Evolutionary conservation across 164 flowering plant genomes (phyloP), one percentile per base, ranked within the genome.

Genomic region (Nelumbo lutea): DNA sequence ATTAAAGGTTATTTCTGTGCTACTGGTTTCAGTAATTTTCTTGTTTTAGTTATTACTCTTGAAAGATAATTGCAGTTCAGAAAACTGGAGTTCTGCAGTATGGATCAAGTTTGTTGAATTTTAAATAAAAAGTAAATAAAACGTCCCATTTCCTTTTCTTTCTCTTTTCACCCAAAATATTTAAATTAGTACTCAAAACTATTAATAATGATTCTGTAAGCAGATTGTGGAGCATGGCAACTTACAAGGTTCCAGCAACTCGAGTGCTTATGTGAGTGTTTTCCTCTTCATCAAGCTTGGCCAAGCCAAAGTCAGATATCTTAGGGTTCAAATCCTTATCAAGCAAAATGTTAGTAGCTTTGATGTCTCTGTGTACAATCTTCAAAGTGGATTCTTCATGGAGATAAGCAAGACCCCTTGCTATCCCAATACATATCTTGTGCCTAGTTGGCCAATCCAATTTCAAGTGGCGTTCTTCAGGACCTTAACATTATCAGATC

Each of bases 211-310:
- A 27, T 27, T 27, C 27, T 27, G 27, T 27, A 27, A 27, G 27
- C 27, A 27, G 42, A 57, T 11, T 51, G 46, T 47, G 45, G 40
- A 14, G 40, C 15, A 61, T 7, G 15, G 64, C 10, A 3, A 68
- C 82, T 80, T 65, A 84, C 87, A 75, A 44, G 7, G 87, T 84
- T 68, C 87, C 85, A 69, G 87, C 87, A 40, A 84, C 64, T 62
- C 87, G 74, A 47, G 87, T 84, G 76, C 80, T 83, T n/a, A 83
- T 81, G 65, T 83, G 86, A 50, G 84, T 81, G 53, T 79, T 81
- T 3, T 70, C 86, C 51, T 76, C 85, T 43, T 82, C 85, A 68
- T 77, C 76, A 42, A 84, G 86, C 68, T 80, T 84, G 1, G 84
- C 86, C 65, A 83, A 60, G 11, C 84, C 86, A 71, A 84, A 84